Percentiles rank a stretch among this genome's conserved stretches.
These are phyloP conservation scores for Amaranthus hypochondriacus DNA, from an alignment of 148 eudicot species.

Conservation along the genomic window DNA sequence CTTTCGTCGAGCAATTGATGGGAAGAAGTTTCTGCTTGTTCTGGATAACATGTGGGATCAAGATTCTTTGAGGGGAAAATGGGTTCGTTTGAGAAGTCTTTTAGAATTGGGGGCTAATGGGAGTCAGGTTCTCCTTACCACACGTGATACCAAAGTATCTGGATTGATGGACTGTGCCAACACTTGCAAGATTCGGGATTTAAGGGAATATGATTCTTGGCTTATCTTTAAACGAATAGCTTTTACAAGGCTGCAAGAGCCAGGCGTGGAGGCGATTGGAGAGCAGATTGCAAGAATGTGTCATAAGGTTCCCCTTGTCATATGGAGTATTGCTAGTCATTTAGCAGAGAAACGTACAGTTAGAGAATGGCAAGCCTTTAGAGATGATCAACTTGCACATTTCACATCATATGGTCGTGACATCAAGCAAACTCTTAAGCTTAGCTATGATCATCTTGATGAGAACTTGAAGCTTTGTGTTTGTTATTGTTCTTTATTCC, in stretches of 20 bases:
- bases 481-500: not conserved
- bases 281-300: not conserved
- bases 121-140: conserved; percentile 6
- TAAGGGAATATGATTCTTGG: conserved; percentile 4
- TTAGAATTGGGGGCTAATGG: not conserved
- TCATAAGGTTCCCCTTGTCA: not conserved
- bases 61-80: not conserved
- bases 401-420: conserved; percentile 1
- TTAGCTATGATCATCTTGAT: not conserved
- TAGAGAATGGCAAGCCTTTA: conserved; percentile 9
- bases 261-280: not conserved
- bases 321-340: not conserved
- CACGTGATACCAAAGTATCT: not conserved
- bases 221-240: not conserved
- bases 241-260: not conserved
- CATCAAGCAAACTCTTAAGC: not conserved
- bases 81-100: not conserved
- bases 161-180: not conserved
- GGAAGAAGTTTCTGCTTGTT: conserved; percentile 10
- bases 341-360: not conserved
- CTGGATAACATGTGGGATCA: conserved; percentile 18
- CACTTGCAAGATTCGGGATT: not conserved
- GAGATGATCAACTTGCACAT: conserved; percentile 7
- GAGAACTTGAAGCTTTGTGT: not conserved
- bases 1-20: not conserved